Conservation (phyloP, 139 green algal species). For the Tetraselmis striata region DNA sequence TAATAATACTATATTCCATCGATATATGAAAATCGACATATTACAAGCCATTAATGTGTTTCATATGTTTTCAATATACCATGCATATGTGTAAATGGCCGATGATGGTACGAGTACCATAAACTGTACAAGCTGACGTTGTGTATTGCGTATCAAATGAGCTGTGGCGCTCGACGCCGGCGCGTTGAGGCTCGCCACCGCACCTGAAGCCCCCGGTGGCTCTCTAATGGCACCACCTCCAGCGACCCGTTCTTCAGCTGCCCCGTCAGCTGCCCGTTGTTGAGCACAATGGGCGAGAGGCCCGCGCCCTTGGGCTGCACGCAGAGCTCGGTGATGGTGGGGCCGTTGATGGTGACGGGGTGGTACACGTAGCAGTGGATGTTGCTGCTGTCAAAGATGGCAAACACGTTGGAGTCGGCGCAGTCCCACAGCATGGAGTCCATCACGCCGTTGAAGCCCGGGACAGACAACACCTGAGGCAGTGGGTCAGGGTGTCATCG, state of each 20-base stretch:
- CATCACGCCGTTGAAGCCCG: slow-evolving; percentile 17
- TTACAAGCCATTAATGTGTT: no score
- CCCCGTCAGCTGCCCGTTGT: slow-evolving; percentile 40
- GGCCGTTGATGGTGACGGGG: slow-evolving; percentile 33
- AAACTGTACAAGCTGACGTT: no score
- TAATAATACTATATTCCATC: no score
- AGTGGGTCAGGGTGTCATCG: no score
- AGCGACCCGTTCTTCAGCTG: slow-evolving; percentile 47
- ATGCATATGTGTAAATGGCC: no score
- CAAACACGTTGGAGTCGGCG: slow-evolving; percentile 45
- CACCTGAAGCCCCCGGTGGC: slow-evolving; percentile 38
- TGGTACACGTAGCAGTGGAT: slow-evolving; percentile 42
- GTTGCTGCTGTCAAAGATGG: slow-evolving; percentile 27
- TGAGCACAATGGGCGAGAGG: slow-evolving; percentile 40
- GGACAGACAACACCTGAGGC: slow-evolving; percentile 24
- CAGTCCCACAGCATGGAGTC: slow-evolving; percentile 59
- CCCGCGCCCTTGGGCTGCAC: slow-evolving; percentile 25
- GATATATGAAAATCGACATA: no score
- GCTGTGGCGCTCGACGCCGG: no score
- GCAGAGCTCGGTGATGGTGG: slow-evolving; percentile 33
- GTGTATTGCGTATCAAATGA: no score
- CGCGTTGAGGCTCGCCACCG: background rate
- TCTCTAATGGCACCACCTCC: slow-evolving; percentile 39
- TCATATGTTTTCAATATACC: no score
- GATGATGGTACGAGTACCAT: no score